Percentiles rank a stretch among this genome's conserved stretches.
phyloP scores from a whole-genome alignment of 441 rosid species.

The Melastoma candidum region DNA sequence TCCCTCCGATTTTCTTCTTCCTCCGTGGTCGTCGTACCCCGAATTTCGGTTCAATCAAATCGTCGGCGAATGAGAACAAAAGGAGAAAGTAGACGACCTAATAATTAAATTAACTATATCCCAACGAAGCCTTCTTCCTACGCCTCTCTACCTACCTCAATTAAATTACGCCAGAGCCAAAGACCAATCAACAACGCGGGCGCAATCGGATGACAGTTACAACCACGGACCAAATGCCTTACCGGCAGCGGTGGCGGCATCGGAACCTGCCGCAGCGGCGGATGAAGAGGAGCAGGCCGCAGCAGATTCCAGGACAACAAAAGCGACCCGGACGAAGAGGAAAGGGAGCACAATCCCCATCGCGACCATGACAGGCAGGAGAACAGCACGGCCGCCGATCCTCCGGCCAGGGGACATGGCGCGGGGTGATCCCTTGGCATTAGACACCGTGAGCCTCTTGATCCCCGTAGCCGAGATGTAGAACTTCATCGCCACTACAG shows the following conservation, averaged over 20 bases:
- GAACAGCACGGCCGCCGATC: constrained; percentile 36
- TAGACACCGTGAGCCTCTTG: constrained; percentile 45
- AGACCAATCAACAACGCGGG: no score
- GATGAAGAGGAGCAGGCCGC: constrained; percentile 41
- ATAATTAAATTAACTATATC: no score
- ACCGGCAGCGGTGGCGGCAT: neutral
- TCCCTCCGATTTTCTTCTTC: no score
- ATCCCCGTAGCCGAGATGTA: constrained; percentile 61
- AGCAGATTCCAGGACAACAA: constrained; percentile 69
- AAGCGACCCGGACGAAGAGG: constrained; percentile 57
- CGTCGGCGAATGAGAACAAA: no score
- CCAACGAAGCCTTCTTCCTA: no score
- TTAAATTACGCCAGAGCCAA: no score
- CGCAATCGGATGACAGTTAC: neutral
- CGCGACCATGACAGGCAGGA: constrained; percentile 37
- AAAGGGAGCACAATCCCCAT: constrained; percentile 53
- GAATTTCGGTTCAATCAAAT: no score
- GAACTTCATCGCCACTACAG: constrained; percentile 36
- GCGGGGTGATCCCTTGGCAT: constrained; percentile 31
- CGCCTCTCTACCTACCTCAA: no score
- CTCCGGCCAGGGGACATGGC: constrained; percentile 32
- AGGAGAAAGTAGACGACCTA: no score
- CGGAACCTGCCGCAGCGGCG: neutral
- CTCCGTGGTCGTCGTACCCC: no score
- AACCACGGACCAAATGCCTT: neutral